Percentiles rank a stretch among this genome's conserved stretches.
These are phyloP conservation scores for Globisporangium ultimum DNA, from an alignment of 352 stramenopile species.

Conservation along the genomic window DNA sequence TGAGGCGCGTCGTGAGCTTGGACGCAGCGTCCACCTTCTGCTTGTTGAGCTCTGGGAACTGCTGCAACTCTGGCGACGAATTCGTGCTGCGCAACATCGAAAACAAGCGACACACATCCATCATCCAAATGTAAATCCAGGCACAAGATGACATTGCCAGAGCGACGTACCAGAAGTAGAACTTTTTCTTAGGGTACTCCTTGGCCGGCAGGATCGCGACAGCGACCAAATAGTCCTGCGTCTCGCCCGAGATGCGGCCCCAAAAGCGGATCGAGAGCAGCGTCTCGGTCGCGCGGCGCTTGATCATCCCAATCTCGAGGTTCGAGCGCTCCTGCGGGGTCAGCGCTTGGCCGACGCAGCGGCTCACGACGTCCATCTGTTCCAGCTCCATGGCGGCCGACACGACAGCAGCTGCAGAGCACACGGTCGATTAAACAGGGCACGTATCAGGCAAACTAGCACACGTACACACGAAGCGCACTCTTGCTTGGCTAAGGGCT, in stretches of 20 bases:
- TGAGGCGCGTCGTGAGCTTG: constrained; percentile 48
- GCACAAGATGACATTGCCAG: too few species aligned
- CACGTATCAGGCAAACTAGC: not conserved
- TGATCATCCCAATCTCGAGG: constrained; percentile 69
- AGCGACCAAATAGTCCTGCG: constrained; percentile 65
- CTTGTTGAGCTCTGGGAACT: constrained; percentile 69
- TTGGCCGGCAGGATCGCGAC: constrained; percentile 54
- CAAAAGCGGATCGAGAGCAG: constrained; percentile 71
- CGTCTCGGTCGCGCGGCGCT: constrained; percentile 58
- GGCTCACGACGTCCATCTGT: constrained; percentile 67
- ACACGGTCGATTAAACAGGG: not conserved
- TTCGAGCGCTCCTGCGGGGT: constrained; percentile 76
- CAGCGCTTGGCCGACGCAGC: constrained; percentile 62
- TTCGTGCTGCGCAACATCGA: constrained; percentile 44
- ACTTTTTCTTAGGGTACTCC: constrained; percentile 80
- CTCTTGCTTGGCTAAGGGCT: too few species aligned
- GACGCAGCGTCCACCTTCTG: constrained; percentile 45
- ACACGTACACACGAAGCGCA: too few species aligned
- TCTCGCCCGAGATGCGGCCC: constrained; percentile 58
- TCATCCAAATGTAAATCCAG: too few species aligned
- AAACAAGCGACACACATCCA: not conserved
- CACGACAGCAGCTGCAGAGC: not conserved
- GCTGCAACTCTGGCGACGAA: constrained; percentile 69
- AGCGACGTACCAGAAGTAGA: constrained; percentile 70
- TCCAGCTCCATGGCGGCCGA: constrained; percentile 58